Evolutionary conservation across 345 rosid species (phyloP).

Genomic region (Lepidium didymum): DNA sequence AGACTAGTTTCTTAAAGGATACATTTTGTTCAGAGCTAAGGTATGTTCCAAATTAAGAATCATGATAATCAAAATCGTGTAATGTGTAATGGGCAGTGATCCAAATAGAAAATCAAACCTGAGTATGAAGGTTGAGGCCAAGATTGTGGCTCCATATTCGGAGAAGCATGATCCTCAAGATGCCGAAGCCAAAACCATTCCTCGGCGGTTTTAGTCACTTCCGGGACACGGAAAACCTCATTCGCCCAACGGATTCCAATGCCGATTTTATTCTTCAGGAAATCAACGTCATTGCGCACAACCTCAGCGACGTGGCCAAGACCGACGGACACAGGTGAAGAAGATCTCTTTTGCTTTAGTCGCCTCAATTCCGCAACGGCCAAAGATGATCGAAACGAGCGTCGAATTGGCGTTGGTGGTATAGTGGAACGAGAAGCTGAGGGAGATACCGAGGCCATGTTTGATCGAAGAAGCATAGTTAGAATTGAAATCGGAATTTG

Average conservation of each 20-base stretch:
- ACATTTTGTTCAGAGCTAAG: background rate
- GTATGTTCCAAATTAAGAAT: background rate
- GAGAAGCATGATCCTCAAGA: constrained; percentile 54
- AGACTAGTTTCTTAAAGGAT: background rate
- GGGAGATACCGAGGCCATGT: constrained; percentile 24
- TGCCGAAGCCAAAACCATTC: constrained; percentile 71
- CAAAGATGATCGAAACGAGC: background rate
- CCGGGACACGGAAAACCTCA: constrained; percentile 51
- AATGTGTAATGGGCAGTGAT: background rate
- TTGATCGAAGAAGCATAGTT: constrained; percentile 10
- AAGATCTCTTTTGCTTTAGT: constrained; percentile 22
- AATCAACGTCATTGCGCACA: constrained; percentile 56
- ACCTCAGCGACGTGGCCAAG: constrained; percentile 54
- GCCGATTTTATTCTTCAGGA: constrained; percentile 44
- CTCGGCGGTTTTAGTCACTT: constrained; percentile 49
- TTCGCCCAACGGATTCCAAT: constrained; percentile 73
- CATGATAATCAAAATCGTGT: background rate
- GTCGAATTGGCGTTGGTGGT: constrained; percentile 9
- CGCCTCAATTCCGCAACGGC: constrained; percentile 31
- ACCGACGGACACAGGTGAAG: constrained; percentile 32
- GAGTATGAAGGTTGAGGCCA: constrained; percentile 80
- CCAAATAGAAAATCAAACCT: constrained; percentile 30
- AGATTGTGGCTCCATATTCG: constrained; percentile 28
- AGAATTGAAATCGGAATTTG: background rate
- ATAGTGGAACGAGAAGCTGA: constrained; percentile 21